Evolutionary conservation across 331 rosid genomes (phyloP), one percentile per base, ranked within the genome.

Genomic region (Quercus lobata): DNA sequence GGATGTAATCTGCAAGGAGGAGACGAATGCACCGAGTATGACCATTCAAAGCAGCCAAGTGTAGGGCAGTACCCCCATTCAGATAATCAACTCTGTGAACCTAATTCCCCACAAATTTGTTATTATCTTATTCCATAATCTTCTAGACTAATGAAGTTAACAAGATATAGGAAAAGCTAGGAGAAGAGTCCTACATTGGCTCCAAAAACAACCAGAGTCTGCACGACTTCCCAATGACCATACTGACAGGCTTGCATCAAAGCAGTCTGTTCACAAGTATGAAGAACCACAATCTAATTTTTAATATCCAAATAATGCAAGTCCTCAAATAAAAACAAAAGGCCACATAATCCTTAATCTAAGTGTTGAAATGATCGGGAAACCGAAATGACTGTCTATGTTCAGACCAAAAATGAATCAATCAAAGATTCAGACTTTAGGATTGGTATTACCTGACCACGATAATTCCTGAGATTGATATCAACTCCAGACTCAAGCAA

Each of bases 231-330:
- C 99, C 98, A 95, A 56, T 89, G 96, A 87, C 99, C 99, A 83
- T 93, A 91, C 83, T 93, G 98, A 83, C 99, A 95, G 76, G 99
- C 99, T 95, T 95, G 99, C 99, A 95, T 95, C 91, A 95, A 87
- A 78, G 99, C 99, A 84, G 99, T 95, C 99, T 95, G 92, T 85
- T 83, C 65, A 79, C 75, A 66, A 61, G 58, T 61, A 77, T 22
- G 57, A 54, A 73, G 63, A 78, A 65, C 56, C 78, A 62, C 80
- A 25, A 21, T 49, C 68, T 49, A 1, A 30, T 3, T 54, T 41
- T 79, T 63, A 65, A 79, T 30, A 74, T 73, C 69, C 21, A 74
- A 60, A 77, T 29, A 71, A 56, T 22, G 29, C 53, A 69, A n/a
- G n/a, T 57, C 52, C 57, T 1, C 30, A 19, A 57, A 75, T 34